A percentile compares a stretch with the other conserved stretches of the same genome.
phyloP scores from a whole-genome alignment of 352 stramenopile genomes.

The Globisporangium acanthophoron region DNA sequence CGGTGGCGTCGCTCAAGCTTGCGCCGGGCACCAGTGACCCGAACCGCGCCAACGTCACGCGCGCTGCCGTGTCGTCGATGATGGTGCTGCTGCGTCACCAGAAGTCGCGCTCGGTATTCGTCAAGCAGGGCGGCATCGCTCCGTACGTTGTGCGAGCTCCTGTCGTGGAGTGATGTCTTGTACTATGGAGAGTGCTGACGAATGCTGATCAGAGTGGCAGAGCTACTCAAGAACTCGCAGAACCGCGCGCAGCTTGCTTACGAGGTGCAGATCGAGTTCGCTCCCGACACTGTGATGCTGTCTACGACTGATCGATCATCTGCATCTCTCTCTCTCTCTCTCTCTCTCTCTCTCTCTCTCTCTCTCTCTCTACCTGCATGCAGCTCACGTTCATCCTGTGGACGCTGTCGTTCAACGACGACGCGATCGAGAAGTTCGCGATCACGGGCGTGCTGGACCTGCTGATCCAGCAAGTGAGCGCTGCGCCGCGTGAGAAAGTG shows the following conservation, averaged over 20 bases:
- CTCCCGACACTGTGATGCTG: too few species aligned
- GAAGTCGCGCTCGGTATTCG: constrained; percentile 87
- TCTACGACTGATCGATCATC: not conserved
- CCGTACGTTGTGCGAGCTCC: constrained; percentile 42
- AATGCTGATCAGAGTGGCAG: constrained; percentile 30
- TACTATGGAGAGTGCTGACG: not conserved
- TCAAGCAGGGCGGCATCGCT: constrained; percentile 86
- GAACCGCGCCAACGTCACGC: constrained; percentile 67
- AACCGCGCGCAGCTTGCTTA: constrained; percentile 94
- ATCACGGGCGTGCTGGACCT: constrained; percentile 55
- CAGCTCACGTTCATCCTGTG: constrained; percentile 96
- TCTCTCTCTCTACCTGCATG: not conserved
- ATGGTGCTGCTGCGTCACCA: constrained; percentile 90
- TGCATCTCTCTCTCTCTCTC: not conserved
- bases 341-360: not conserved
- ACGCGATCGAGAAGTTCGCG: constrained; percentile 78
- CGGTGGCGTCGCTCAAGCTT: constrained; percentile 68
- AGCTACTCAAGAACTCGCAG: constrained; percentile 73
- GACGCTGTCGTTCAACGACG: constrained; percentile 92
- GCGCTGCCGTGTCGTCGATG: constrained; percentile 87
- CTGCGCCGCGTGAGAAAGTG: constrained; percentile 96
- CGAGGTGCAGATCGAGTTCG: constrained; percentile 37
- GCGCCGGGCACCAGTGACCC: constrained; percentile 52
- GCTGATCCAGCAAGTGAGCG: constrained; percentile 80
- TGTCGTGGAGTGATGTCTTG: not conserved